These are phyloP conservation scores for Aspergillus fischeri DNA, from an alignment of 2,329 filamentous ascomycete species.

Conservation along the genomic window DNA sequence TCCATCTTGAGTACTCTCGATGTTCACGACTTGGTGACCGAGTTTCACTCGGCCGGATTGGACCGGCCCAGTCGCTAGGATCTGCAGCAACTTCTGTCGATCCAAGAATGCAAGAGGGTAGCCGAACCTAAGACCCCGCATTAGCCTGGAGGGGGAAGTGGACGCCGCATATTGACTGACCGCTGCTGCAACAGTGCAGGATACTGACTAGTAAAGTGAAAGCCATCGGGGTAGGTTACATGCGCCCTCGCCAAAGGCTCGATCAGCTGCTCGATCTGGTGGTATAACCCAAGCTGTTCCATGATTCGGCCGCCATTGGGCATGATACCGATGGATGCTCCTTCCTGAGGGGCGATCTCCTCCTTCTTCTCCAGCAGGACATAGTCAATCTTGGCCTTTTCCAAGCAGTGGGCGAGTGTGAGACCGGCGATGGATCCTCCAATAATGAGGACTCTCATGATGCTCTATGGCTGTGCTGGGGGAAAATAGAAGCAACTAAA, in stretches of 20 bases:
- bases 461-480: no score
- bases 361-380: slow-evolving; percentile 35
- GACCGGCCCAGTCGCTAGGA: slow-evolving; percentile 18
- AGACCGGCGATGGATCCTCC: slow-evolving; percentile 29
- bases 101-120: slow-evolving; percentile 14
- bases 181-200: slow-evolving; percentile 9
- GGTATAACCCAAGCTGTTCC: slow-evolving; percentile 13
- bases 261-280: slow-evolving; percentile 10
- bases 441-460: slow-evolving; percentile 40
- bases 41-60: slow-evolving; percentile 29
- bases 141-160: not conserved
- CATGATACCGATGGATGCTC: slow-evolving; percentile 16
- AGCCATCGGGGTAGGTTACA: slow-evolving; percentile 10
- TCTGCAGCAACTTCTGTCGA: slow-evolving; percentile 19
- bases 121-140: slow-evolving; percentile 12
- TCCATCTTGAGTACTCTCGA: slow-evolving; percentile 20
- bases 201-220: slow-evolving; percentile 2
- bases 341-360: slow-evolving; percentile 10
- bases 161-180: not conserved
- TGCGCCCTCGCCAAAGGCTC: slow-evolving; percentile 11
- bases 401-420: slow-evolving; percentile 44
- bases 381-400: slow-evolving; percentile 45
- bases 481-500: no score
- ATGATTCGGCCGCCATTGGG: slow-evolving; percentile 17
- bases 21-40: slow-evolving; percentile 23